phyloP scores from a whole-genome alignment of 2,329 filamentous ascomycete genomes.

The Trichoderma endophyticum region DNA sequence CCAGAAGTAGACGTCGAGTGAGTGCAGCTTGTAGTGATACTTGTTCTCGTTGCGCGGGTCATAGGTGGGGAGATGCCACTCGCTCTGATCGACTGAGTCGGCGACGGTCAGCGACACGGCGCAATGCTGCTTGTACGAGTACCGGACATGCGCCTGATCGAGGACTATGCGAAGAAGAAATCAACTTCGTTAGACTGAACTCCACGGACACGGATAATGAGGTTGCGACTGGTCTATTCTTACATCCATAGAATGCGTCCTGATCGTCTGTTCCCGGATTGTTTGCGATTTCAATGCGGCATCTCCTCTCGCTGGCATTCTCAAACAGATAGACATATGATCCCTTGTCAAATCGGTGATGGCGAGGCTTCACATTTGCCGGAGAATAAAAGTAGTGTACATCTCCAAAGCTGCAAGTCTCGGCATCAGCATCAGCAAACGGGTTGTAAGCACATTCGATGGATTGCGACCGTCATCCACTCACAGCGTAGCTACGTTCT shows the following conservation, averaged over 20 bases:
- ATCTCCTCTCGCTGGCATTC: slow-evolving; percentile 62
- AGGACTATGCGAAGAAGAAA: slow-evolving; percentile 49
- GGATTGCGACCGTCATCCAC: slow-evolving; percentile 24
- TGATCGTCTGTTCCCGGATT: slow-evolving; percentile 70
- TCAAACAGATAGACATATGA: slow-evolving; percentile 81
- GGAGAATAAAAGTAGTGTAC: slow-evolving; percentile 75
- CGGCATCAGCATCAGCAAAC: neutral
- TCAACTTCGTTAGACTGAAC: slow-evolving; percentile 22
- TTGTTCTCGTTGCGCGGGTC: slow-evolving; percentile 72
- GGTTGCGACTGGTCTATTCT: slow-evolving; percentile 31
- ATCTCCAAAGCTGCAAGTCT: slow-evolving; percentile 63
- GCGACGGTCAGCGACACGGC: slow-evolving; percentile 66
- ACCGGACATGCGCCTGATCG: slow-evolving; percentile 61
- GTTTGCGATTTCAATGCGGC: slow-evolving; percentile 74
- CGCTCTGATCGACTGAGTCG: slow-evolving; percentile 47
- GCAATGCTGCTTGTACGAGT: slow-evolving; percentile 72
- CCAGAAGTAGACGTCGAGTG: slow-evolving; percentile 78
- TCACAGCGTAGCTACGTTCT: slow-evolving; percentile 51
- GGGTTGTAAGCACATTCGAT: neutral
- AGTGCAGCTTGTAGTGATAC: slow-evolving; percentile 75
- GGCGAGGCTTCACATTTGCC: slow-evolving; percentile 64
- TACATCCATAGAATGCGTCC: slow-evolving; percentile 75
- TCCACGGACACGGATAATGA: neutral
- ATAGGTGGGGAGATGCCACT: slow-evolving; percentile 74
- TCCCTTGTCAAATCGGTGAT: slow-evolving; percentile 76